These are phyloP conservation scores for Candida succiphila DNA, from an alignment of 805 yeast genomes.

Conservation along the genomic window DNA sequence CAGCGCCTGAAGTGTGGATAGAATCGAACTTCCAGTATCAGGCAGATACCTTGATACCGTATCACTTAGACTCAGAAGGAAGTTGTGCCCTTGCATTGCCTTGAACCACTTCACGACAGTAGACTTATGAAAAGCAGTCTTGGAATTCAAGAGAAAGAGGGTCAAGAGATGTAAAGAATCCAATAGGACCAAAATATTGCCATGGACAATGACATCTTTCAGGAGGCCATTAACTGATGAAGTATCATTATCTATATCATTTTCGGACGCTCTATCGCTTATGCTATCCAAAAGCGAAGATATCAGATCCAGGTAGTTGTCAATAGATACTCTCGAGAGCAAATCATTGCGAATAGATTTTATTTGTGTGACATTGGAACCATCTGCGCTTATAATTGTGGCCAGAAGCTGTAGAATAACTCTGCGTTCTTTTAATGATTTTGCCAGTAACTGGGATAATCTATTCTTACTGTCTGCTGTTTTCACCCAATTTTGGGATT, in stretches of 20 bases:
- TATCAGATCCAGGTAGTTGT: background rate
- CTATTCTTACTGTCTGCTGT: conserved; percentile 25
- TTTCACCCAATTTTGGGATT: conserved; percentile 10
- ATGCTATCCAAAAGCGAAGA: background rate
- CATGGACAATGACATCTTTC: conserved; percentile 1
- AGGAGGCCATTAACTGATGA: background rate
- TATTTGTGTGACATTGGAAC: no score
- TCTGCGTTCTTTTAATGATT: conserved; percentile 43
- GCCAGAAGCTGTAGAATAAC: conserved; percentile 32
- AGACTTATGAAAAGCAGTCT: conserved; percentile 11
- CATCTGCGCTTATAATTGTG: no score
- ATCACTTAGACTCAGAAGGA: background rate
- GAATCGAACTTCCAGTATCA: background rate
- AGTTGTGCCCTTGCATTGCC: conserved; percentile 27
- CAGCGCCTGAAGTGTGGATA: conserved; percentile 31
- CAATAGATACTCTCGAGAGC: no score
- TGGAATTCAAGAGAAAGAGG: conserved; percentile 15
- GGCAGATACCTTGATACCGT: background rate
- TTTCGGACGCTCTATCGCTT: background rate
- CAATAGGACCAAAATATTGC: conserved; percentile 8
- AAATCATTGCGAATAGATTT: no score
- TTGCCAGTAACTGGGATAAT: conserved; percentile 24
- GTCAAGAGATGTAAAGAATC: conserved; percentile 17
- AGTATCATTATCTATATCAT: background rate
- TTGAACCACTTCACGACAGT: conserved; percentile 46